These are phyloP conservation scores for Chloromonas sp. DNA, from an alignment of 163 green algal genomes.

Conservation along the genomic window DNA sequence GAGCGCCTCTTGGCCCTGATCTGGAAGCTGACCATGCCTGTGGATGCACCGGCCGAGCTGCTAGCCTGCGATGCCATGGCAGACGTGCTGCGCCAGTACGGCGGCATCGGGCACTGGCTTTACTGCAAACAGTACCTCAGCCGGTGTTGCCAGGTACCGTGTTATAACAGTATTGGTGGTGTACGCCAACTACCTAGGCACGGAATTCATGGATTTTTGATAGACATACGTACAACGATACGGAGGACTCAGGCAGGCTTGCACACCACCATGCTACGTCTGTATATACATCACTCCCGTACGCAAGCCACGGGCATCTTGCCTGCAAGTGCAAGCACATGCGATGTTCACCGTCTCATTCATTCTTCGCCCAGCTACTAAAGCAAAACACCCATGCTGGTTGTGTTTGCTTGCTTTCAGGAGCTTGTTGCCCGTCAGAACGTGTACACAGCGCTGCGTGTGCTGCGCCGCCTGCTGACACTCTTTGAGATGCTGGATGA, in stretches of 20 bases:
- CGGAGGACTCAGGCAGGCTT: too few relatives aligned
- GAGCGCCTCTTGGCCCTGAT: conserved; percentile 40
- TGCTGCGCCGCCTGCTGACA: conserved; percentile 24
- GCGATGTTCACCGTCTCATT: too few relatives aligned
- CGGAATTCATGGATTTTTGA: too few relatives aligned
- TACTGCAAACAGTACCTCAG: conserved; percentile 4
- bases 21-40: conserved; percentile 36
- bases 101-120: neutral
- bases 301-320: too few relatives aligned
- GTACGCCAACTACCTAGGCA: too few relatives aligned
- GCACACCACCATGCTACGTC: too few relatives aligned
- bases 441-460: conserved; percentile 18
- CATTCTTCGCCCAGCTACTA: too few relatives aligned
- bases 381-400: too few relatives aligned
- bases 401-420: neutral
- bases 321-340: too few relatives aligned
- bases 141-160: neutral
- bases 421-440: conserved; percentile 12
- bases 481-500: conserved; percentile 3
- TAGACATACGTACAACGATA: too few relatives aligned
- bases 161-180: too few relatives aligned
- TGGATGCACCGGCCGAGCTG: conserved; percentile 28
- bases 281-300: too few relatives aligned
- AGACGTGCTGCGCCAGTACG: conserved; percentile 27
- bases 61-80: conserved; percentile 16